A percentile compares a stretch with the other conserved stretches of the same genome.
Conservation (phyloP, 441 rosid genomes). For the Francoa sonchifolia region DNA sequence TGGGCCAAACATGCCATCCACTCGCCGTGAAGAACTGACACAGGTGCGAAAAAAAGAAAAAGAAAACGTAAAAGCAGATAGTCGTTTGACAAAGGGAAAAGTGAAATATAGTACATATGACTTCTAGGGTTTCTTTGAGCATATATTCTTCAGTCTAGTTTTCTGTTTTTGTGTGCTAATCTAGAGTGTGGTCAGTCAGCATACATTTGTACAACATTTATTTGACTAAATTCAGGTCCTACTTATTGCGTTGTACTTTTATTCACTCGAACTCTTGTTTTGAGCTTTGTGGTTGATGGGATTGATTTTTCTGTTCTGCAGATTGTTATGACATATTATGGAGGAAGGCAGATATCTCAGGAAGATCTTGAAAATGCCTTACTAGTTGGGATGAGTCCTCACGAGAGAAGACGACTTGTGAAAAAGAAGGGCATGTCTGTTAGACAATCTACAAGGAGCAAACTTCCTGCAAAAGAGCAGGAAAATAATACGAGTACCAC, state of each 20-base stretch:
- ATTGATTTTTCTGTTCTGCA: conserved; percentile 16
- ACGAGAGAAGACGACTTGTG: conserved; percentile 54
- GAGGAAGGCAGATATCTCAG: conserved; percentile 68
- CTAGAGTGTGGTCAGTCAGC: not conserved
- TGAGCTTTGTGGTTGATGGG: not conserved
- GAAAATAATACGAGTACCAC: conserved; percentile 7
- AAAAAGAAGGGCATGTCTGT: conserved; percentile 51
- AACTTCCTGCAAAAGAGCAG: conserved; percentile 19
- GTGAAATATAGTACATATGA: not conserved
- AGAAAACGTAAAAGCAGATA: not conserved
- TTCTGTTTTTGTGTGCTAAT: not conserved
- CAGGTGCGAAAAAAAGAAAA: conserved; percentile 27
- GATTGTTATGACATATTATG: conserved; percentile 70
- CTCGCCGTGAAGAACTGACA: conserved; percentile 59
- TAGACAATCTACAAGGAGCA: conserved; percentile 17
- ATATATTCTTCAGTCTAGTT: not conserved
- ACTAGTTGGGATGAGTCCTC: conserved; percentile 79
- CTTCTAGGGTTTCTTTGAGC: not conserved
- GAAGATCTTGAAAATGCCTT: conserved; percentile 80
- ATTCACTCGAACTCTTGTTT: not conserved
- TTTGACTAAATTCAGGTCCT: not conserved
- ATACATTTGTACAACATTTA: too few relatives aligned
- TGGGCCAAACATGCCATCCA: conserved; percentile 67
- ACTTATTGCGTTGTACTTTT: not conserved
- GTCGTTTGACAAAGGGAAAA: not conserved